Evolutionary conservation across 345 rosid species (phyloP).

Genomic region (Dipteronia sinensis): DNA sequence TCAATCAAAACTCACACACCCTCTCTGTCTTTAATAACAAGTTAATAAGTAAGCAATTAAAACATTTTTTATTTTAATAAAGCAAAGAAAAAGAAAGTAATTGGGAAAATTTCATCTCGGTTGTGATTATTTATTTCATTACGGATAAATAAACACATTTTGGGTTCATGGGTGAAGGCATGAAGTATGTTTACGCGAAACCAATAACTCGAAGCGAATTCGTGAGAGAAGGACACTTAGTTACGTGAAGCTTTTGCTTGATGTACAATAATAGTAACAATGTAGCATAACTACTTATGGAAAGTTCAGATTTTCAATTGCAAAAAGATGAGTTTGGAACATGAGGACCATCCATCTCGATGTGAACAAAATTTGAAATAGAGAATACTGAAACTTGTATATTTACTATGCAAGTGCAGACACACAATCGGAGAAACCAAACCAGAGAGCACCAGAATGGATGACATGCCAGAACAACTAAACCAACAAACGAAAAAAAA

Average conservation of each 20-base stretch:
- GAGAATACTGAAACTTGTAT: too few relatives aligned
- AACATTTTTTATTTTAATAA: background rate
- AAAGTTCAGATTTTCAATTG: background rate
- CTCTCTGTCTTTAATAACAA: too few relatives aligned
- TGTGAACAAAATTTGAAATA: too few relatives aligned
- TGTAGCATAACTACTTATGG: background rate
- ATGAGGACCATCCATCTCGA: background rate
- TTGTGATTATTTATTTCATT: background rate
- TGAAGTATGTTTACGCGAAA: too few relatives aligned
- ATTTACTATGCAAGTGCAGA: background rate
- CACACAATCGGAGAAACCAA: background rate
- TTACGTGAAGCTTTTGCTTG: too few relatives aligned
- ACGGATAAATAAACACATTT: too few relatives aligned
- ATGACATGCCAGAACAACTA: background rate
- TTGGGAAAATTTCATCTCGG: slow-evolving; percentile 17
- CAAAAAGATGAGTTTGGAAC: background rate
- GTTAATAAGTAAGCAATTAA: too few relatives aligned
- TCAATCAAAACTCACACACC: too few relatives aligned
- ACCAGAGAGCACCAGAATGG: too few relatives aligned
- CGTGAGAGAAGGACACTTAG: background rate
- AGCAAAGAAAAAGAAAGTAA: too few relatives aligned
- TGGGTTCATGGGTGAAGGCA: too few relatives aligned
- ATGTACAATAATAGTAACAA: background rate
- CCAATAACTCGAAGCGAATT: background rate
- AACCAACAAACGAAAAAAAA: too few relatives aligned